Conservation (phyloP, 331 rosid species). For the Spiraea crenata region DNA sequence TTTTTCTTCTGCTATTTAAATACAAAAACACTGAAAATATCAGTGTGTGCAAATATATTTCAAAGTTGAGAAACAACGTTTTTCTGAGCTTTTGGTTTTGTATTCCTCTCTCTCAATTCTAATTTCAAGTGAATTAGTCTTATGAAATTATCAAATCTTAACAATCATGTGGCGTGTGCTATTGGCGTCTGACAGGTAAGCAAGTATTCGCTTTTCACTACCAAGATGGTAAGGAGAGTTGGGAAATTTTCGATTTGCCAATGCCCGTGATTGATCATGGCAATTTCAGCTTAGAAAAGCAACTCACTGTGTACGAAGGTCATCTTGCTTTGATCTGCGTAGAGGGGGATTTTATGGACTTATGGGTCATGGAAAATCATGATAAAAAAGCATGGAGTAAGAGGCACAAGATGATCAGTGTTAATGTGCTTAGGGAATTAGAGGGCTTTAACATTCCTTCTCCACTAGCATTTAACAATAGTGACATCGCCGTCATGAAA, state of each 20-base stretch:
- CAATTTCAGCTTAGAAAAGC: background rate
- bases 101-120: no score
- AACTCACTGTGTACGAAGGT: conserved; percentile 14
- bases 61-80: no score
- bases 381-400: conserved; percentile 5
- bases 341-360: background rate
- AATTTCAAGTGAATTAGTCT: no score
- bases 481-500: background rate
- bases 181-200: background rate
- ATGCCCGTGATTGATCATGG: background rate
- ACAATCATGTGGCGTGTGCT: background rate
- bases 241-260: conserved; percentile 1
- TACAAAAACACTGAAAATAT: no score
- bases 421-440: background rate
- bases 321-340: conserved; percentile 2
- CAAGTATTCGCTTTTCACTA: background rate
- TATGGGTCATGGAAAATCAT: conserved; percentile 1
- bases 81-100: no score
- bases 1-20: no score
- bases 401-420: background rate
- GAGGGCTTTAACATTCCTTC: background rate
- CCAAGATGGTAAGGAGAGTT: background rate
- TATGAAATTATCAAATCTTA: no score
- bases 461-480: background rate
- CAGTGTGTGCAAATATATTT: no score